A percentile compares a stretch with the other conserved stretches of the same genome.
Conservation (phyloP, 2,329 filamentous ascomycete genomes). For the Pleoardoris graminearum region DNA sequence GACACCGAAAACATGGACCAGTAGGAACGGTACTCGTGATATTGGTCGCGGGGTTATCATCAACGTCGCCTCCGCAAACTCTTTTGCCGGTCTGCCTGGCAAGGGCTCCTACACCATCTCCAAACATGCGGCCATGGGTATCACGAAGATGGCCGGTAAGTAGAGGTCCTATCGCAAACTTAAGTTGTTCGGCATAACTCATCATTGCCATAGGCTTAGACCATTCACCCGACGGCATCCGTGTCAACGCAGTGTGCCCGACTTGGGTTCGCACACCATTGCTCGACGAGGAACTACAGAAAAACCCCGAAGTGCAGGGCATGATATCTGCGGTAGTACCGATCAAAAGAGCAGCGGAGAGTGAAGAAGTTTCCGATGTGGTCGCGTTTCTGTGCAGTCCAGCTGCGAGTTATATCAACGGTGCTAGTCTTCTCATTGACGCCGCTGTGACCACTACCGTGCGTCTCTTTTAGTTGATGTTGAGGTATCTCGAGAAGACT, state of each 20-base stretch:
- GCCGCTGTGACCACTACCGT: slow-evolving; percentile 16
- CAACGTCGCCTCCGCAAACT: slow-evolving; percentile 21
- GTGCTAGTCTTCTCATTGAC: slow-evolving; percentile 14
- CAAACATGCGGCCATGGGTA: slow-evolving; percentile 39
- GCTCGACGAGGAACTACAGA: slow-evolving; percentile 11
- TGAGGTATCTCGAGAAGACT: background rate
- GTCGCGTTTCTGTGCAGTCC: slow-evolving; percentile 17
- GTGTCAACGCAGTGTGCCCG: slow-evolving; percentile 17
- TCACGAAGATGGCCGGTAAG: slow-evolving; percentile 30
- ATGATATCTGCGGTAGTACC: slow-evolving; percentile 8
- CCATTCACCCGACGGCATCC: slow-evolving; percentile 12
- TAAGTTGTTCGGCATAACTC: background rate
- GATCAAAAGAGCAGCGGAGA: slow-evolving; percentile 12
- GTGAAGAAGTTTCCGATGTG: slow-evolving; percentile 16
- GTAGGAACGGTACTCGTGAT: slow-evolving; percentile 10
- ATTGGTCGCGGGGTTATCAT: slow-evolving; percentile 22
- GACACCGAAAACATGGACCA: slow-evolving; percentile 26
- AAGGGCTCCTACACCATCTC: slow-evolving; percentile 24
- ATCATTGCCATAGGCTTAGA: slow-evolving; percentile 20
- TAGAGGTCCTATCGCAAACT: background rate
- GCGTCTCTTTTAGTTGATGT: slow-evolving; percentile 4
- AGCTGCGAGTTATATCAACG: slow-evolving; percentile 17
- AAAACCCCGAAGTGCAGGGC: slow-evolving; percentile 10
- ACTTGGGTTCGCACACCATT: slow-evolving; percentile 17
- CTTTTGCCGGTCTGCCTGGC: slow-evolving; percentile 16